phyloP scores from a whole-genome alignment of 371 early-diverging fungal genomes.

The Mortierella sp. region DNA sequence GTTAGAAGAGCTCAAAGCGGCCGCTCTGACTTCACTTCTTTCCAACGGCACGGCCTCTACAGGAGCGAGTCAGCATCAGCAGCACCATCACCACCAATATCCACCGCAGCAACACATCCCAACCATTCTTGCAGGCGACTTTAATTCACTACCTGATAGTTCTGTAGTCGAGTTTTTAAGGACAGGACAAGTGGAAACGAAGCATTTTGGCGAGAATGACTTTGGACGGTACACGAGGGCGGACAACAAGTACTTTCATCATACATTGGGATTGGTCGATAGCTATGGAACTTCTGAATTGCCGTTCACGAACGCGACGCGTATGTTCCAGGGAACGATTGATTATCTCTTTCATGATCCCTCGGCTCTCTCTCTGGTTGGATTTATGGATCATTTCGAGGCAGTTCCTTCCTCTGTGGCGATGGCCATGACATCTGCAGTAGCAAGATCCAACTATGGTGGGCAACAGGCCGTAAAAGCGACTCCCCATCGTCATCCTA shows the following conservation, averaged over 20 bases:
- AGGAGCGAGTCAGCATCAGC: slow-evolving; percentile 20
- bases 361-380: slow-evolving; percentile 39
- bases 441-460: too few species aligned
- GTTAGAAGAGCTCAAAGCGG: slow-evolving; percentile 64
- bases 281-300: slow-evolving; percentile 77
- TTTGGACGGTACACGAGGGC: slow-evolving; percentile 88
- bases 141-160: slow-evolving; percentile 92
- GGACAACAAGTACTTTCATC: slow-evolving; percentile 67
- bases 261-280: slow-evolving; percentile 76
- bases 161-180: slow-evolving; percentile 90
- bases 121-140: slow-evolving; percentile 92
- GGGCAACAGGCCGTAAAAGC: too few species aligned
- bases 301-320: slow-evolving; percentile 94
- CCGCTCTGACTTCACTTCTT: slow-evolving; percentile 37
- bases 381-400: slow-evolving; percentile 47
- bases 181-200: slow-evolving; percentile 71
- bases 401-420: slow-evolving; percentile 7
- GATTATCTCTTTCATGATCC: slow-evolving; percentile 94
- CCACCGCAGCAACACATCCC: slow-evolving; percentile 56
- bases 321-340: slow-evolving; percentile 90
- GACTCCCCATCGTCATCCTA: too few species aligned
- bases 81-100: slow-evolving; percentile 3
- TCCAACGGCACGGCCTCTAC: slow-evolving; percentile 21
- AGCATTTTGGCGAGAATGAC: slow-evolving; percentile 77
- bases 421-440: neutral